These are phyloP conservation scores for Melocanna baccifera DNA, from an alignment of 176 grass and related monocot species.

Conservation along the genomic window DNA sequence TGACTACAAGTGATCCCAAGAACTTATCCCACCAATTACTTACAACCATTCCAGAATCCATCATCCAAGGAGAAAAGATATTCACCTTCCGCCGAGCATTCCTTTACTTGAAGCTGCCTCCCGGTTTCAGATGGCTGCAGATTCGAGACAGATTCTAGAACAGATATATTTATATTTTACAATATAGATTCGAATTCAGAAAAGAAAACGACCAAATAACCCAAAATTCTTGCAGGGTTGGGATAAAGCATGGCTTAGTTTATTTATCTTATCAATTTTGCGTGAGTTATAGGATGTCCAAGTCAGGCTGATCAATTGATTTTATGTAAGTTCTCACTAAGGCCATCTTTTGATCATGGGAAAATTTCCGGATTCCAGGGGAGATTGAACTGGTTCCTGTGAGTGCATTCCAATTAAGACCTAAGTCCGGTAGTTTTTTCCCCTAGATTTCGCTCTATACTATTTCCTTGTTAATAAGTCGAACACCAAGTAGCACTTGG, in stretches of 20 bases:
- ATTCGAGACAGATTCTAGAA: not conserved
- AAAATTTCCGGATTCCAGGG: not conserved
- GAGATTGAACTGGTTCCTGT: not conserved
- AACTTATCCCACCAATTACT: slow-evolving; percentile 24
- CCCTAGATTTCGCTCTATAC: not conserved
- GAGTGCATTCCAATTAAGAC: not conserved
- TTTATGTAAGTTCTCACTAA: not conserved
- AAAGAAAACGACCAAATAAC: not conserved
- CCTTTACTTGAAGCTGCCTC: slow-evolving; percentile 16
- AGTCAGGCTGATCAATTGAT: not conserved
- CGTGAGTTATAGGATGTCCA: not conserved
- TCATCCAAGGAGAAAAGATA: slow-evolving; percentile 10
- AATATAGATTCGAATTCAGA: not conserved
- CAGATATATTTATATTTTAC: not conserved
- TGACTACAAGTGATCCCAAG: not conserved
- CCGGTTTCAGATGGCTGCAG: not conserved
- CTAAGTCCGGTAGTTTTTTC: no score
- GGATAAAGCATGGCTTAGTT: not conserved
- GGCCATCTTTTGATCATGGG: not conserved
- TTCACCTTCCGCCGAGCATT: slow-evolving; percentile 32
- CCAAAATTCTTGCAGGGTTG: not conserved
- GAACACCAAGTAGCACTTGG: no score
- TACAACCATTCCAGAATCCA: slow-evolving; percentile 29
- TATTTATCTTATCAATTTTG: not conserved
- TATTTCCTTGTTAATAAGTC: not conserved